Evolutionary conservation across 495 filamentous ascomycete species (phyloP), one percentile per base, ranked within the genome.

Genomic region (Neurospora intermedia): DNA sequence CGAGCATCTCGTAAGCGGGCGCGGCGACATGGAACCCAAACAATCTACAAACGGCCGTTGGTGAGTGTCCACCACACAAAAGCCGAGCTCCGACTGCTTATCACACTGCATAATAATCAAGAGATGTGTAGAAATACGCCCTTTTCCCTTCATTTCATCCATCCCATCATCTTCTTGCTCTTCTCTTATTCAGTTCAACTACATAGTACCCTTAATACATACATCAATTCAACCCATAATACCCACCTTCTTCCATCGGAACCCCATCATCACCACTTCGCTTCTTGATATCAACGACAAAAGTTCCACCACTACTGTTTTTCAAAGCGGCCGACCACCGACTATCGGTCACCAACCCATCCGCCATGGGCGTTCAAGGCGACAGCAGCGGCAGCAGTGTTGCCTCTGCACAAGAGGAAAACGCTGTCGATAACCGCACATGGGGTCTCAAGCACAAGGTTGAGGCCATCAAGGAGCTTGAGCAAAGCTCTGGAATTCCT

Each of bases 381-480:
- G 82, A 71, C 48, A 16, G 23, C 35, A 38, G 35, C 48, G 31
- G 9, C 45, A 48, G 48, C 23, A 66, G 54, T 35, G 27, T 8
- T 35, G 15, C 20, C 42, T 6, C 70, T n/a, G 10, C 15, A 15
- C 41, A 23, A 27, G 69, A 70, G 69, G 40, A 59, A 70, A 48
- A 72, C 35, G n/a, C n/a, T 43, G 69, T 46, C 31, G 18, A 71
- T 43, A 18, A 35, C 45, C 40, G 40, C 45, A 38, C 70, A 20
- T 88, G 84, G 84, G 75, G 74, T n/a, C 71, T 89, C 69, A 81
- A 86, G 73, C 79, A 82, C 23, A 82, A 84, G 74, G 79, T 88
- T 70, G 81, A 82, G 70, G 76, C 78, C n/a, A 77, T 83, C 69
- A 76, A 83, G 11, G 78, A 84, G 16, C 85, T 85, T 2, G 84